Percentiles rank a stretch among this genome's conserved stretches.
phyloP scores from a whole-genome alignment of 768 basidiomycete genomes.

The Epithele typhae region DNA sequence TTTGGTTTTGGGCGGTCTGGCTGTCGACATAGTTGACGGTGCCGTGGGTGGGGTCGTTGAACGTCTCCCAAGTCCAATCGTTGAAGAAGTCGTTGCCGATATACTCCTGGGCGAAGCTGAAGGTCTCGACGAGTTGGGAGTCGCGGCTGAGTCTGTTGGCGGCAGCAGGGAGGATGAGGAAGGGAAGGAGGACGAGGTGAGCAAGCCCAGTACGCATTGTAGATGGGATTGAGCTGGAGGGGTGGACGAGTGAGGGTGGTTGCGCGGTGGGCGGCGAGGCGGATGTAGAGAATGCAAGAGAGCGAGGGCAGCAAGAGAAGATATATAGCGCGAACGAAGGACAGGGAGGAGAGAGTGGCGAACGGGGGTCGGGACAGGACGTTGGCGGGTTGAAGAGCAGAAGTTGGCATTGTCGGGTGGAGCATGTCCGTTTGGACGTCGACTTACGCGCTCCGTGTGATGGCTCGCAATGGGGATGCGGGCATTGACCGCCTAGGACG shows the following conservation, averaged over 20 bases:
- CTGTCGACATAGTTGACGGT: constrained; percentile 53
- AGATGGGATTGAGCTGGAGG: constrained; percentile 15
- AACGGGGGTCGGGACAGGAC: too few relatives aligned
- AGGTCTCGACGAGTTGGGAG: constrained; percentile 3
- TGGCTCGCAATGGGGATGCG: too few relatives aligned
- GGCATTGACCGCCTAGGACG: too few relatives aligned
- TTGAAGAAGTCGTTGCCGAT: constrained; percentile 41
- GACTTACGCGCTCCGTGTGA: too few relatives aligned
- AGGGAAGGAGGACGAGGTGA: constrained; percentile 9
- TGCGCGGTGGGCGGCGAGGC: constrained; percentile 14
- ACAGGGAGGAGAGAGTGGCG: too few relatives aligned
- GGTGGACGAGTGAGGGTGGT: constrained; percentile 14
- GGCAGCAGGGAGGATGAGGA: constrained; percentile 18
- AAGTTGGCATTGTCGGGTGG: too few relatives aligned
- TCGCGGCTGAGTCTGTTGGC: constrained; percentile 7
- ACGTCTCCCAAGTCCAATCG: constrained; percentile 45
- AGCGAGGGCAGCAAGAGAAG: too few relatives aligned
- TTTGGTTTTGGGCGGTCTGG: constrained; percentile 34
- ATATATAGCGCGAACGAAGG: too few relatives aligned
- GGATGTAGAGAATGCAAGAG: constrained; percentile 24
- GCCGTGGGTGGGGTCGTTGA: constrained; percentile 62
- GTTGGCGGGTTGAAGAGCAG: too few relatives aligned
- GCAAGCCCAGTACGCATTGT: constrained; percentile 31
- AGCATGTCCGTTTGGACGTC: too few relatives aligned
- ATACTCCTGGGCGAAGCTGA: constrained; percentile 20